Base-by-base conservation (phyloP, 495 filamentous ascomycete species). In the Cudoniella acicularis region DNA sequence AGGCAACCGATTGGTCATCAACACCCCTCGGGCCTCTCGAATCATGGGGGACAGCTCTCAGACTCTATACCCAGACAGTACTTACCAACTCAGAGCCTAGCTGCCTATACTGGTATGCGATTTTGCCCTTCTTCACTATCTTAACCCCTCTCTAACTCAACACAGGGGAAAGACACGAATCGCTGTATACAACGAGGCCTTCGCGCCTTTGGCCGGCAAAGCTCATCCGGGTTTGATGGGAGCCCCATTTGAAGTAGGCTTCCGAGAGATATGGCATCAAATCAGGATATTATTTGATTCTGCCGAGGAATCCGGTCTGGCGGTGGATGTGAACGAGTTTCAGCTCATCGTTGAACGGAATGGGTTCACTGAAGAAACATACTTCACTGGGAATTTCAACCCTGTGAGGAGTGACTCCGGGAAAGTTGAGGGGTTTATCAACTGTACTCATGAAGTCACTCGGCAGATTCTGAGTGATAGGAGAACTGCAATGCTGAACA, bases 191-290 rank as follows among this genome's bases (percentile, higher is more conserved):
- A 64, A 64, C 54, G 49, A 57, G 20, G 43, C 40, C 1, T 64
- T 55, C 25, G 47, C 48, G 16, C 54, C 57, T 18, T 17, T 64
- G 8, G 54, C 62, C 16, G 58, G 54, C 11, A 54, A 58, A 27
- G 22, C 40, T 21, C 63, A 65, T 36, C 30, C 30, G 13, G 6
- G 30, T 6, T 13, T 36, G 6, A 36, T 36, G 30, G 30, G 30
- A 4, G 30, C 30, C 4, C 30, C 30, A 13, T 36, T 36, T 13
- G 30, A 6, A 36, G 30, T 36, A 6, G 53, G 41, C 6, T 57
- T 57, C 50, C 57, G 47, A 22, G 62, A 57, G 16, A 16, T 57
- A 2, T 88, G 84, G 84, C 75, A 80, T 17, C 76, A 1, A 78
- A 88, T 62, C 70, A 72, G 3, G 76, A 67, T 54, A 83, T 82